These are phyloP conservation scores for Penicillium sp. DNA, from an alignment of 2,329 filamentous ascomycete species.

Conservation along the genomic window DNA sequence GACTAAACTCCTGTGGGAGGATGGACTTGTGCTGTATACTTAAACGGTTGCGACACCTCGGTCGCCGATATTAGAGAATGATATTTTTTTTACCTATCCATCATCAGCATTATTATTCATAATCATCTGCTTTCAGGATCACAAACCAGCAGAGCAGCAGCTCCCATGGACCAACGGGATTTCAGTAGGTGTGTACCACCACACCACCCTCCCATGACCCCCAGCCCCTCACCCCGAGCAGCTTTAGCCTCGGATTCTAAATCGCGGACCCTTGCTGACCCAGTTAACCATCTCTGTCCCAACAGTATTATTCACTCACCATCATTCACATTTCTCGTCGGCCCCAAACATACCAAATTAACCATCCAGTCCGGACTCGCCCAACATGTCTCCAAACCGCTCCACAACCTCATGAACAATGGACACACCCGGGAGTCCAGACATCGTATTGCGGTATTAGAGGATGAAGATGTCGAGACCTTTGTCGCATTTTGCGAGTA, in stretches of 20 bases:
- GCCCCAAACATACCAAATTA: conserved; percentile 50
- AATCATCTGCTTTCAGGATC: neutral
- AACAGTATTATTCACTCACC: conserved; percentile 50
- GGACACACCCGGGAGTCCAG: conserved; percentile 51
- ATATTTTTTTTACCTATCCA: neutral
- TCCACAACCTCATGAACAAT: conserved; percentile 52
- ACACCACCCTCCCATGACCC: neutral
- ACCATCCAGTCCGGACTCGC: conserved; percentile 52
- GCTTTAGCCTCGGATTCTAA: neutral
- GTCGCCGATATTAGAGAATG: neutral
- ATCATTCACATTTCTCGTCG: conserved; percentile 52
- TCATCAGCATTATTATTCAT: neutral
- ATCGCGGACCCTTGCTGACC: conserved; percentile 7
- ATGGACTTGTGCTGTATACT: neutral
- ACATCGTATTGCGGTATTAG: conserved; percentile 47
- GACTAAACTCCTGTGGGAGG: neutral
- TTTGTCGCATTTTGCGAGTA: conserved; percentile 55
- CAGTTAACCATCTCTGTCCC: conserved; percentile 9
- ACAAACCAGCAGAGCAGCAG: conserved; percentile 8
- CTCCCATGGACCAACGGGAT: conserved; percentile 37
- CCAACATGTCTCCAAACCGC: conserved; percentile 48
- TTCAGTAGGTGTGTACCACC: conserved; percentile 39
- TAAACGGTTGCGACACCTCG: conserved; percentile 7
- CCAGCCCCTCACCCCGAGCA: neutral
- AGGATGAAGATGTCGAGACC: conserved; percentile 54